Evolutionary conservation across 148 eudicot species (phyloP), one percentile per base, ranked within the genome.

Genomic region (Heliamphora exappendiculata): DNA sequence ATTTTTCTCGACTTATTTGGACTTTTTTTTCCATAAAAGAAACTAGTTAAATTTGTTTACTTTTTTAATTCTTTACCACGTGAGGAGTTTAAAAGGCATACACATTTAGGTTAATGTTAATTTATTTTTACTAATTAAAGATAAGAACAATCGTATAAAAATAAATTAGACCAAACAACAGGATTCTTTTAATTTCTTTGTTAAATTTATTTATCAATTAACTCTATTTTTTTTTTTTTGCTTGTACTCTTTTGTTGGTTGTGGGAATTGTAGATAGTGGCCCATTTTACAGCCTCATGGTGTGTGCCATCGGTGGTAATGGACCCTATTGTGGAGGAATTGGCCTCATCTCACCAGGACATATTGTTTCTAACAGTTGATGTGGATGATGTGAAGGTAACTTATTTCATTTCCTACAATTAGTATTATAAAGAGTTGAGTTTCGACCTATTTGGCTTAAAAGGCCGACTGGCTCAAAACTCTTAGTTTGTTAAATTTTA

Each of bases 201-300:
- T 33, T 4, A 50, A 14, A 20, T 24, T 17, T 28, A n/a, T 7
- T 20, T 6, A 45, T 3, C 16, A 47, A 29, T 62, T 36, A 36
- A 17, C 26, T n/a, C 17, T 47, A 11, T 47, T 26, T 0, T 5
- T 10, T 29, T 59, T 39, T 7, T 16, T 57, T 26, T 37, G 4
- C 5, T n/a, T 54, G 7, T 17, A 0, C 11, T 31, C 22, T 34
- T 16, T 22, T 68, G 33, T 70, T 26, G 20, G 57, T n/a, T 39
- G 45, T 31, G 55, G 65, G 26, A 19, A 45, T 57, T 64, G 77
- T 42, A 92, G 97, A 74, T 92, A 60, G 91, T 90, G 82, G 91
- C 80, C 60, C 97, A 90, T 76, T 92, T 92, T 76, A 87, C 89
- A 41, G 97, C 97, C 22, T 80, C 86, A 51, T 92, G 97, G 97